Evolutionary conservation across 2,329 filamentous ascomycete species (phyloP).

Genomic region (Sclerotinia spermophila): DNA sequence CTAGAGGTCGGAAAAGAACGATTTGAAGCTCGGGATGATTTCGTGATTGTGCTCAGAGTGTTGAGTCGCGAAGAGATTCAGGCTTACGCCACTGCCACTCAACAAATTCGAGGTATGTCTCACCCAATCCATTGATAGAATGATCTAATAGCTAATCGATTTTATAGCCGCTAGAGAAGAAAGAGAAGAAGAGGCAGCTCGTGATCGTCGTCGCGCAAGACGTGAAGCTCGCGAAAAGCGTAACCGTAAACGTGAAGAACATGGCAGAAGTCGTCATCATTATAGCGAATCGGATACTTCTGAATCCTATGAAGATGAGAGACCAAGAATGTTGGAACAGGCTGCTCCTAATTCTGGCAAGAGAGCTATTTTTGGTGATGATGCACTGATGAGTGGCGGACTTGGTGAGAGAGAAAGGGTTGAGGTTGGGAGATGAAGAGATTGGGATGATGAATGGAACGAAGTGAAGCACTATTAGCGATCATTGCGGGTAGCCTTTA

Average conservation of each 20-base stretch:
- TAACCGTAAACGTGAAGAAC: conserved; percentile 28
- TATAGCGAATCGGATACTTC: conserved; percentile 28
- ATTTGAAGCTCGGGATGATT: conserved; percentile 88
- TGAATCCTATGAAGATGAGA: conserved; percentile 23
- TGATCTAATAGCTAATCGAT: not conserved
- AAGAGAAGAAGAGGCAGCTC: conserved; percentile 35
- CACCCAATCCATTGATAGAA: not conserved
- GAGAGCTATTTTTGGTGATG: conserved; percentile 26
- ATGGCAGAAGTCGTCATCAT: conserved; percentile 22
- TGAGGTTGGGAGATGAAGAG: conserved; percentile 1
- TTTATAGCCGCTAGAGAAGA: conserved; percentile 35
- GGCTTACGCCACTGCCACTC: conserved; percentile 76
- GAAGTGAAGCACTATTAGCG: not conserved
- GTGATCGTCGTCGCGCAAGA: conserved; percentile 33
- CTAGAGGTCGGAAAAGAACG: conserved; percentile 83
- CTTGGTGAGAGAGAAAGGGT: conserved; percentile 16
- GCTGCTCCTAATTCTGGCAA: conserved; percentile 28
- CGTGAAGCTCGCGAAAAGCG: conserved; percentile 36
- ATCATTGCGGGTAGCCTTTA: not conserved
- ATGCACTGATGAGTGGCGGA: conserved; percentile 34
- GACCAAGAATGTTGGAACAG: conserved; percentile 32
- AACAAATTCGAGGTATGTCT: conserved; percentile 70
- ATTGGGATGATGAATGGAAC: not conserved
- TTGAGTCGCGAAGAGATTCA: conserved; percentile 87
- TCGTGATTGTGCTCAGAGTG: conserved; percentile 88